Evolutionary conservation across 495 filamentous ascomycete species (phyloP), one percentile per base, ranked within the genome.

Genomic region (Daldinia bambusicola): DNA sequence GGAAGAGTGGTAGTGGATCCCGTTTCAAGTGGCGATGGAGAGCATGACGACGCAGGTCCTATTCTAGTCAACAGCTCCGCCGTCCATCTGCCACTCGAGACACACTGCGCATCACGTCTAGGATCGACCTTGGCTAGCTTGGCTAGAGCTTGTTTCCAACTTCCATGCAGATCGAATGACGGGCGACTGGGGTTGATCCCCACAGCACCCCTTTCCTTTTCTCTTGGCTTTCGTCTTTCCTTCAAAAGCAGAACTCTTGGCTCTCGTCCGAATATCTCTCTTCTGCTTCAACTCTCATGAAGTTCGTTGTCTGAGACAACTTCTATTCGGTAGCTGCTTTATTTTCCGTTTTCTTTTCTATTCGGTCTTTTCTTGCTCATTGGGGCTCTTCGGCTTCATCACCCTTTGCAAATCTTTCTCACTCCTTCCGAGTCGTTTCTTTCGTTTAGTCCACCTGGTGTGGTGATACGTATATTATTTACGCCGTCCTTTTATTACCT

Each of bases 141-240:
- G 62, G 66, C 70, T 66, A 66, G 70, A 69, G 66, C 70, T 73
- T 73, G 70, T 73, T 73, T 69, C 70, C 64, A 40, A 65, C 66
- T 60, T 59, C 63, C 60, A 65, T 60, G 56, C 38, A 58, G 70
- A 69, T 73, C 70, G 70, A 66, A 73, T 69, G 70, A 69, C 66
- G 61, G 18, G 20, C 12, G 60, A 20, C 65, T 18, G 26, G 70
- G 65, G 55, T 52, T 64, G 18, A 69, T 63, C 61, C 70, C 66
- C 56, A 61, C 56, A 31, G n/a, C 20, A 40, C 51, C 61, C 43
- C 57, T 68, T 62, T 63, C 36, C 37, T 26, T 48, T 63, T 57
- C 55, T 62, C 30, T 66, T 61, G 20, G 52, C 34, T 41, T 58
- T 45, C 38, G 38, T 45, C 30, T 61, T 51, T 16, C 16, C 61